Evolutionary conservation across 768 basidiomycete species (phyloP), one percentile per base, ranked within the genome.

Genomic region (Termitomyces sp.): DNA sequence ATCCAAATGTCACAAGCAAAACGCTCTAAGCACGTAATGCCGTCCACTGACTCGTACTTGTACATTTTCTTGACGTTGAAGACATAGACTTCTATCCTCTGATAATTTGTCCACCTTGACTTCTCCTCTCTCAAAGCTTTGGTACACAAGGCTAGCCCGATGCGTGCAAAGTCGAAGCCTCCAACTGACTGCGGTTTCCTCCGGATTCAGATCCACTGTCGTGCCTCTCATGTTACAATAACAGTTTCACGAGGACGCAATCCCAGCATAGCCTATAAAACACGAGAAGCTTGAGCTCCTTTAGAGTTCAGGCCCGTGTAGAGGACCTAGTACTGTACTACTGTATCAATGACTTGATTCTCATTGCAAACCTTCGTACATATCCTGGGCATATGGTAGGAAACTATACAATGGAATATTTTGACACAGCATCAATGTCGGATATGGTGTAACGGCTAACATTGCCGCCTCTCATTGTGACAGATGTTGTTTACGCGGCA

Each of bases 371-470:
- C n/a, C n/a, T n/a, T n/a, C n/a, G n/a, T n/a, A n/a, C n/a, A n/a
- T n/a, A n/a, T n/a, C n/a, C n/a, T n/a, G n/a, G n/a, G n/a, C n/a
- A n/a, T n/a, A n/a, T n/a, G n/a, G n/a, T n/a, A n/a, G n/a, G n/a
- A n/a, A n/a, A n/a, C n/a, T n/a, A n/a, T n/a, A n/a, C n/a, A n/a
- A n/a, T n/a, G n/a, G n/a, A n/a, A n/a, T n/a, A n/a, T n/a, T n/a
- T n/a, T n/a, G n/a, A n/a, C n/a, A n/a, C n/a, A n/a, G n/a, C n/a
- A n/a, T n/a, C n/a, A n/a, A n/a, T n/a, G n/a, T n/a, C 69, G 67
- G 70, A 65, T 79, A 79, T 79, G 78, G 79, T 79, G 78, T 79
- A 80, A 80, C 63, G 78, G 78, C 76, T 76, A 80, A 78, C 78
- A 79, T 79, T 79, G 71, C 78, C 79, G 78, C 79, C 79, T 79